Conservation (phyloP, 495 filamentous ascomycete species). For the Penicillium coffeae region DNA sequence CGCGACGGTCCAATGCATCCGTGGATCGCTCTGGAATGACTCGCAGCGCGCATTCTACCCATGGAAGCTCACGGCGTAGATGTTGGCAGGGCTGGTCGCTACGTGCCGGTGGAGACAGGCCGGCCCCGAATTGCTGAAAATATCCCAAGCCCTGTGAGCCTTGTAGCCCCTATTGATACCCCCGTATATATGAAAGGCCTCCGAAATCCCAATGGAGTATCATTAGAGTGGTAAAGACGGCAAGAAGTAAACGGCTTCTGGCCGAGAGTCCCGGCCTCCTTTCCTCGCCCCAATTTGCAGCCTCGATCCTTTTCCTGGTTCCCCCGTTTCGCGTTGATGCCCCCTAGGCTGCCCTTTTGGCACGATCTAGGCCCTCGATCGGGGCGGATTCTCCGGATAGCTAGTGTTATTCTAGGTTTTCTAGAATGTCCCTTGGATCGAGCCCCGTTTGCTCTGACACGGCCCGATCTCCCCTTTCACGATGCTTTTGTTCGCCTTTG, state of each 20-base stretch:
- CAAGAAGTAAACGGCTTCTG: no score
- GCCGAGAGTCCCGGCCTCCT: no score
- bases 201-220: no score
- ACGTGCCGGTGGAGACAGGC: neutral
- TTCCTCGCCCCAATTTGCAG: no score
- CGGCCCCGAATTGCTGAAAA: neutral
- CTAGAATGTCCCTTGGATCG: neutral
- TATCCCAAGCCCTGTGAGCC: neutral
- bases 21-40: conserved; percentile 17
- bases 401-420: neutral
- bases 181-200: no score
- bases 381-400: neutral
- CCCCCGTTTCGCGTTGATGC: neutral
- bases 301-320: neutral
- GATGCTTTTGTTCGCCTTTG: neutral
- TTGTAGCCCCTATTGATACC: no score
- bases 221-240: no score
- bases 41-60: conserved; percentile 16
- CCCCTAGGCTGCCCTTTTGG: neutral
- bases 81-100: neutral
- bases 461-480: neutral
- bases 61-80: neutral
- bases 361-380: no score
- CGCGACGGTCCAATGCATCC: conserved; percentile 10
- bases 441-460: neutral